Conservation (phyloP, 176 grass and related monocot genomes). For the Aegilops sharonensis region DNA sequence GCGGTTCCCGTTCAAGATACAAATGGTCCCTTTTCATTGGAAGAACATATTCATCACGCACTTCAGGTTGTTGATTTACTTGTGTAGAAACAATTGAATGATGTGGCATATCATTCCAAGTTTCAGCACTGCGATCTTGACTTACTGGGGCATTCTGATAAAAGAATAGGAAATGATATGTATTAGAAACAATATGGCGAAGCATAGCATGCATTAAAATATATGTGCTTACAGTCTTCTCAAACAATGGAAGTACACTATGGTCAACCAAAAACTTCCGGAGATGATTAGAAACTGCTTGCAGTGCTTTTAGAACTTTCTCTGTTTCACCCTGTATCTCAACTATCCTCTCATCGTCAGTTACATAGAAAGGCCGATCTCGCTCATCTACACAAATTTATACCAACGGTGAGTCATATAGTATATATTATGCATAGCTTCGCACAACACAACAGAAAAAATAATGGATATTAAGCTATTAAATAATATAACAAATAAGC, state of each 20-base stretch:
- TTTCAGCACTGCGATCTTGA: constrained; percentile 46
- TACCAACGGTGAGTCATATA: constrained; percentile 16
- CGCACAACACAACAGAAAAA: neutral
- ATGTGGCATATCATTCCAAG: constrained; percentile 57
- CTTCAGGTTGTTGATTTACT: constrained; percentile 50
- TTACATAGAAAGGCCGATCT: constrained; percentile 79
- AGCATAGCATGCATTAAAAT: constrained; percentile 16
- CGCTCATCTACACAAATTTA: constrained; percentile 56
- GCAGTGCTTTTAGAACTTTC: constrained; percentile 83
- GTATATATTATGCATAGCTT: neutral
- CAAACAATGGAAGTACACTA: constrained; percentile 91
- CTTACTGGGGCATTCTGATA: constrained; percentile 51
- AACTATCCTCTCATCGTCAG: constrained; percentile 87
- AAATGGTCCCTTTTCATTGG: constrained; percentile 57
- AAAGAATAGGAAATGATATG: neutral
- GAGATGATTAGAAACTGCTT: constrained; percentile 79
- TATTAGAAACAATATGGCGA: constrained; percentile 11
- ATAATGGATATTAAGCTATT: neutral
- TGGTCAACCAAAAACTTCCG: constrained; percentile 99
- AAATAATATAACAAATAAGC: neutral
- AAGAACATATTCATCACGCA: constrained; percentile 62
- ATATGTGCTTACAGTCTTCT: constrained; percentile 75
- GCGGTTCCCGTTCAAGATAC: constrained; percentile 65
- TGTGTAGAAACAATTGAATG: constrained; percentile 41
- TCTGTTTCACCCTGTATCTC: constrained; percentile 95